These are phyloP conservation scores for Lepidium aucheri DNA, from an alignment of 345 rosid species.

Conservation along the genomic window DNA sequence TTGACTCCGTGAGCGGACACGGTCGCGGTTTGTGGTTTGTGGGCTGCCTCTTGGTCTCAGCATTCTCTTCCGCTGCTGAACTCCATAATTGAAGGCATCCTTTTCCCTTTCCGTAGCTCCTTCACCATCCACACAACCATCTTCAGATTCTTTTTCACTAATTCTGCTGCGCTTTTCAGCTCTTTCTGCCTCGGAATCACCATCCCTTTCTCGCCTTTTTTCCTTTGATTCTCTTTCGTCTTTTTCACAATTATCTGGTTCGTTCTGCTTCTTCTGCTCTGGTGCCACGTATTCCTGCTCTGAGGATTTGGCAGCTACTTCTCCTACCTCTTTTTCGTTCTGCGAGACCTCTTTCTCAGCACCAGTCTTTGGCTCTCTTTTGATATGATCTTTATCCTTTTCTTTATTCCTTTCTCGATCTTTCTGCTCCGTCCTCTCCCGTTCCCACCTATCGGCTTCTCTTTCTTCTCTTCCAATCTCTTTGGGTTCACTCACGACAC, in stretches of 20 bases:
- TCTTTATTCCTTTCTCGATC: conserved; percentile 77
- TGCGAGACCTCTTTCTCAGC: conserved; percentile 54
- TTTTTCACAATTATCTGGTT: conserved; percentile 61
- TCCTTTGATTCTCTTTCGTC: conserved; percentile 73
- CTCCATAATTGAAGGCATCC: conserved; percentile 69
- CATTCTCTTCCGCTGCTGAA: conserved; percentile 97
- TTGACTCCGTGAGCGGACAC: conserved; percentile 55
- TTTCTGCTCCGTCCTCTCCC: conserved; percentile 76
- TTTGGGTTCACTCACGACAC: conserved; percentile 47
- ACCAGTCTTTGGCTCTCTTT: conserved; percentile 61
- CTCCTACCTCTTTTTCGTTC: conserved; percentile 62
- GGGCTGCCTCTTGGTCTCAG: conserved; percentile 93
- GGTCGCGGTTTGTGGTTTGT: conserved; percentile 61
- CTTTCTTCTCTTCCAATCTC: conserved; percentile 69
- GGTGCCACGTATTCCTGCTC: conserved; percentile 49
- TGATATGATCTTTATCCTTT: conserved; percentile 62
- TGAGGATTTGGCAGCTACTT: conserved; percentile 46
- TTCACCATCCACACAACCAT: conserved; percentile 81
- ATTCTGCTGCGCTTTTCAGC: conserved; percentile 68
- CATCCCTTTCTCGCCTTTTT: conserved; percentile 78
- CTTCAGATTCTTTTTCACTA: conserved; percentile 77
- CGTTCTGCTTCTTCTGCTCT: conserved; percentile 72
- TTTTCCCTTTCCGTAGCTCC: conserved; percentile 74
- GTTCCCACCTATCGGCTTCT: conserved; percentile 84
- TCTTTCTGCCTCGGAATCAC: conserved; percentile 69